These are phyloP conservation scores for Boechera divaricarpa DNA, from an alignment of 345 rosid species.

Conservation along the genomic window DNA sequence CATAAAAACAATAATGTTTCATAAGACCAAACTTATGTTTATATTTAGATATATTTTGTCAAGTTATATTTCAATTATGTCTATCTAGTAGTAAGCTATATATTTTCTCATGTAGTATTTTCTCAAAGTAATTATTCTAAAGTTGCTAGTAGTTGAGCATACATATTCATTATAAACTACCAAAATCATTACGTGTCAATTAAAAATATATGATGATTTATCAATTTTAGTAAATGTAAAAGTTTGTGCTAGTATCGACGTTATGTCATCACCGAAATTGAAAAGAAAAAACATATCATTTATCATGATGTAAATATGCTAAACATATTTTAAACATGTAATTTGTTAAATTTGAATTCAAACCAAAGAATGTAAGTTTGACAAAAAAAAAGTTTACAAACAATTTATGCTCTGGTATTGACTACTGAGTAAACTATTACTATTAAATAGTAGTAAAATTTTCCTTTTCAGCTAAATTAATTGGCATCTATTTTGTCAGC, in stretches of 20 bases:
- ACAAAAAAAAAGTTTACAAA: not conserved
- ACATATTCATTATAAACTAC: not conserved
- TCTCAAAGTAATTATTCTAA: not conserved
- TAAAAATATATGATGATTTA: too few species aligned
- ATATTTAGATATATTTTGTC: not conserved
- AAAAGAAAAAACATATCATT: too few species aligned
- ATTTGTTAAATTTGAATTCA: not conserved
- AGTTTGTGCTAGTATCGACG: too few species aligned
- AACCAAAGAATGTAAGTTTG: not conserved
- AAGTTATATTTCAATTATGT: not conserved
- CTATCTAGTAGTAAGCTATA: not conserved
- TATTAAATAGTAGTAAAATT: not conserved
- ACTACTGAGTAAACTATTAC: not conserved
- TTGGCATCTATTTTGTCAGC: constrained; percentile 37
- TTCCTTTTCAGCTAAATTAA: not conserved
- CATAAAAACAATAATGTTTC: not conserved
- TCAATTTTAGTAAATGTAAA: too few species aligned
- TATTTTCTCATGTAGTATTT: too few species aligned
- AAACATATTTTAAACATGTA: not conserved
- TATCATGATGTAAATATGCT: not conserved
- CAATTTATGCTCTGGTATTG: not conserved
- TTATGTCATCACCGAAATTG: not conserved
- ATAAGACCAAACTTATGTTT: not conserved
- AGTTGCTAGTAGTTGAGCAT: not conserved
- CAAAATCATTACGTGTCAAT: too few species aligned